Conservation (phyloP, 345 rosid species). For the Streptanthus diversifolius region DNA sequence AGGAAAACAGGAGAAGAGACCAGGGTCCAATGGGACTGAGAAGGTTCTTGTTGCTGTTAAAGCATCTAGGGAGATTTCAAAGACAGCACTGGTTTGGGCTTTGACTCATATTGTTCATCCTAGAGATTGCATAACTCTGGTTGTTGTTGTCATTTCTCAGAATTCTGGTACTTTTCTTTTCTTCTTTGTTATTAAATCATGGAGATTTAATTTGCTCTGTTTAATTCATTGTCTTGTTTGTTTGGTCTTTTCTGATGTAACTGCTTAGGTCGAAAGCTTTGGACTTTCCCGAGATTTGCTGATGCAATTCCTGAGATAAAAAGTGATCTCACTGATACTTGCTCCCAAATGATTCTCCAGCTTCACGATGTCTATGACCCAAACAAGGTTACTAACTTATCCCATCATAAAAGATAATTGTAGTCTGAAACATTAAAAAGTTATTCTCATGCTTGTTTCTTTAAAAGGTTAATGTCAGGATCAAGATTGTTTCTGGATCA, state of each 20-base stretch:
- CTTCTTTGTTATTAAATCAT: background rate
- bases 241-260: background rate
- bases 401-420: background rate
- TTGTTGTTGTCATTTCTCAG: conserved; percentile 80
- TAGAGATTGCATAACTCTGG: conserved; percentile 85
- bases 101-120: conserved; percentile 97
- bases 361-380: conserved; percentile 97
- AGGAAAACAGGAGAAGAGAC: conserved; percentile 50
- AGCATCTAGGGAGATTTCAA: conserved; percentile 94
- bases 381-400: conserved; percentile 50
- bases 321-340: conserved; percentile 76
- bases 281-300: conserved; percentile 92
- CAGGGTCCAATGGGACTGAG: conserved; percentile 48
- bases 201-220: background rate
- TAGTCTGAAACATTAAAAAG: background rate
- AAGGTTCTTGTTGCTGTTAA: conserved; percentile 94
- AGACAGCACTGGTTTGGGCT: conserved; percentile 93
- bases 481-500: conserved; percentile 87
- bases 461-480: conserved; percentile 76
- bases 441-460: background rate
- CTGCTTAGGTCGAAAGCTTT: conserved; percentile 66
- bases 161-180: conserved; percentile 47
- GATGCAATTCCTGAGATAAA: conserved; percentile 72
- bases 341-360: conserved; percentile 97
- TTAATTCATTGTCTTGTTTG: background rate